phyloP scores from a whole-genome alignment of 2,329 filamentous ascomycete genomes.

The Talaromyces funiculosus region DNA sequence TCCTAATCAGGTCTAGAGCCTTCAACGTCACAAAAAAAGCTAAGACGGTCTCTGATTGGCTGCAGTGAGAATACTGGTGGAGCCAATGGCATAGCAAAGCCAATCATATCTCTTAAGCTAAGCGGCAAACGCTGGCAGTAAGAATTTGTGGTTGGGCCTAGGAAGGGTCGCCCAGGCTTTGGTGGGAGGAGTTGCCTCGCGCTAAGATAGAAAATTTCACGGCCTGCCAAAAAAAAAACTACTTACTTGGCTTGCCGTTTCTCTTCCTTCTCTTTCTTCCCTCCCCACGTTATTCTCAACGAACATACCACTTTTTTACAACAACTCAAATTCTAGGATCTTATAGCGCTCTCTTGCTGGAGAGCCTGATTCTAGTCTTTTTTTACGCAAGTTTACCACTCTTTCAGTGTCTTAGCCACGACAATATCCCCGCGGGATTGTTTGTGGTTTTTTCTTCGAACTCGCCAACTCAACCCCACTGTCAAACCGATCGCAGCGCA shows the following conservation, averaged over 20 bases:
- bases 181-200: slow-evolving; percentile 17
- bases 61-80: background rate
- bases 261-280: slow-evolving; percentile 20
- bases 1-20: background rate
- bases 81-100: background rate
- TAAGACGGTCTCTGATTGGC: background rate
- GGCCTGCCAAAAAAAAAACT: slow-evolving; percentile 15
- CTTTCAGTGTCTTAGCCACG: slow-evolving; percentile 21
- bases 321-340: slow-evolving; percentile 24
- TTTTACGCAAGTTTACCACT: slow-evolving; percentile 12
- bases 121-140: slow-evolving; percentile 9
- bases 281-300: slow-evolving; percentile 19
- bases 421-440: slow-evolving; percentile 26
- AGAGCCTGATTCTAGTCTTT: slow-evolving; percentile 35
- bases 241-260: slow-evolving; percentile 12
- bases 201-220: slow-evolving; percentile 25
- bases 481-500: slow-evolving; percentile 61
- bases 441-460: slow-evolving; percentile 26
- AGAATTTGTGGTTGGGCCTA: background rate
- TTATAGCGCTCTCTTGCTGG: slow-evolving; percentile 25
- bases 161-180: slow-evolving; percentile 5
- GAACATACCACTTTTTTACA: slow-evolving; percentile 19
- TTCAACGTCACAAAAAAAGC: slow-evolving; percentile 2
- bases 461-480: slow-evolving; percentile 24
- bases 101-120: background rate